Base-by-base conservation (phyloP, 2,329 filamentous ascomycete genomes). In the Hypoxylon sp. region DNA sequence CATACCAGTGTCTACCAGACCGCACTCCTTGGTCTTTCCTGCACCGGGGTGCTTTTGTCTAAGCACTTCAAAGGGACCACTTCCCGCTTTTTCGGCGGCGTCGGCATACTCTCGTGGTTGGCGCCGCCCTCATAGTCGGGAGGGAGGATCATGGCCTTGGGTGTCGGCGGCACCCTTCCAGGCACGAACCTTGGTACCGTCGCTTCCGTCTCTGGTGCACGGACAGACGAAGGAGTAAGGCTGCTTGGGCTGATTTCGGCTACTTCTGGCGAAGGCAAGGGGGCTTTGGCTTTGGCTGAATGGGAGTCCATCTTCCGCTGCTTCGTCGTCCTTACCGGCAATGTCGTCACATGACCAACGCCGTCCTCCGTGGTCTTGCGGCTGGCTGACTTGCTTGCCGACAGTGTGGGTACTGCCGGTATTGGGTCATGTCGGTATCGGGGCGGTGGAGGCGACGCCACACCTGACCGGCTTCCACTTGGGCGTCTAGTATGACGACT, bases 61-160 rank as follows among this genome's bases (percentile, higher is more conserved):
- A 57, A 35, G 26, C 49, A 62, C 17, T 62, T 60, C 10, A 59
- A 10, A 2, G 50, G 41, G 26, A 55, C 26, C 24, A 52, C 49
- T 8, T 48, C 18, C 21, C 54, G 47, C 11, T 57, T 49, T 20
- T 31, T 62, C n/a, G 55, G 29, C 23, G 55, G 55, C 15, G 18
- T 35, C 4, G 51, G 61, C 42, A 54, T 58, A 9, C 52, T 63
- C 13, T 57, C 48, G 29, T 60, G 60, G 42, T 8, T 45, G 20
- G 38, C 37, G 7, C 35, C 31, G 11, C 35, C 27, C n/a, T 60
- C 54, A 41, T 50, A 50, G 11, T 58, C 48, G 1, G 54, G 61
- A 9, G 53, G 49, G 8, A 68, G 60, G 23, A 66, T 46, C 65
- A 68, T 68, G 3, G 65, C 63, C 47, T 68, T 66, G 2, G 65